A percentile compares a stretch with the other conserved stretches of the same genome.
These are phyloP conservation scores for Tricholoma sp. DNA, from an alignment of 768 basidiomycete species.

Conservation along the genomic window DNA sequence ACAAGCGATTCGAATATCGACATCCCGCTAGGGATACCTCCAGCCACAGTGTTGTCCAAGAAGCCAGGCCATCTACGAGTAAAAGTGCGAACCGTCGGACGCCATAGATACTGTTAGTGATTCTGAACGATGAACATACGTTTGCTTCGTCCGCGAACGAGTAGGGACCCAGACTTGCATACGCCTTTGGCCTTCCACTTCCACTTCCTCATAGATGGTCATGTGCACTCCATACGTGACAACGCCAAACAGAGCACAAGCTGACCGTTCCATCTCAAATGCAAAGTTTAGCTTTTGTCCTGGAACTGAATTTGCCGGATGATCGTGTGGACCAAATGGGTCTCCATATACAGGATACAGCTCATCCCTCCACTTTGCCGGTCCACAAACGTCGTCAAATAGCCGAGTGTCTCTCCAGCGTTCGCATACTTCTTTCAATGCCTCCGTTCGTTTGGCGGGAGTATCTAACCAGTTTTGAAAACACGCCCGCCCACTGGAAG, in stretches of 20 bases:
- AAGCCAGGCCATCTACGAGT: slow-evolving; percentile 69
- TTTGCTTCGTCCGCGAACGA: slow-evolving; percentile 81
- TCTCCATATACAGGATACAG: slow-evolving; percentile 72
- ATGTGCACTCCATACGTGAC: slow-evolving; percentile 93
- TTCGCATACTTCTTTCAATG: slow-evolving; percentile 64
- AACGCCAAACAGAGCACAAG: slow-evolving; percentile 84
- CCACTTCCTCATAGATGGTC: slow-evolving; percentile 57
- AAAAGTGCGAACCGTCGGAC: background rate
- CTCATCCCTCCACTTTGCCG: slow-evolving; percentile 82
- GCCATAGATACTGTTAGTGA: background rate
- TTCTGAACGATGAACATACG: slow-evolving; percentile 42
- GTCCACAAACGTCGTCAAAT: slow-evolving; percentile 64
- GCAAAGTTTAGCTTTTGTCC: slow-evolving; percentile 52
- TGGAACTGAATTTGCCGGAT: slow-evolving; percentile 30
- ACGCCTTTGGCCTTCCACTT: slow-evolving; percentile 28
- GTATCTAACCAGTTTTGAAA: slow-evolving; percentile 51
- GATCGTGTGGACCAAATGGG: slow-evolving; percentile 58
- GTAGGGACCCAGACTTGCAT: slow-evolving; percentile 85
- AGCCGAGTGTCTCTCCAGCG: slow-evolving; percentile 67
- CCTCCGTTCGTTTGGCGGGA: slow-evolving; percentile 52
- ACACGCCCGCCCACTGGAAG: slow-evolving; percentile 35
- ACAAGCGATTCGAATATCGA: slow-evolving; percentile 67
- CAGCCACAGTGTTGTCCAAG: slow-evolving; percentile 89
- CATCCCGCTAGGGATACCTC: slow-evolving; percentile 85
- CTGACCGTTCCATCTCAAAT: slow-evolving; percentile 87